Base-by-base conservation (phyloP, 2,329 filamentous ascomycete species). In the Tolypocladium paradoxum region DNA sequence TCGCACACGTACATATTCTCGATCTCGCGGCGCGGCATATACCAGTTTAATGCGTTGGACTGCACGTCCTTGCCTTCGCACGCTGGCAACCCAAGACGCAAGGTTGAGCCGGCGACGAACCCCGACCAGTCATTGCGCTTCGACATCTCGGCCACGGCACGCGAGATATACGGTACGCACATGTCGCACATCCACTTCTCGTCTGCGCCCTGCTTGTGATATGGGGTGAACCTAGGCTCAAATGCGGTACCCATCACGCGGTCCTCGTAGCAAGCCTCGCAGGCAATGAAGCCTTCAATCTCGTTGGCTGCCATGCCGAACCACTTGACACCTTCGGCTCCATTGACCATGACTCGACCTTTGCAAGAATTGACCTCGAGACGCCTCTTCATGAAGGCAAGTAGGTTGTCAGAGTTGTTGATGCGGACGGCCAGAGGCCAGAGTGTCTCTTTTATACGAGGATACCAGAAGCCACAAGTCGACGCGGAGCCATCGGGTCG, bases 181-280 rank as follows among this genome's bases (percentile, higher is more conserved):
- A 66, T 22, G 37, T 70, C 64, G 24, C 69, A 71, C 4, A 56
- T 54, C 70, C 71, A 73, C 5, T 60, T 58, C 6, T 65, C 64
- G 0, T 59, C 50, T 0, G 57, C 55, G 0, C 55, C 57, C 53
- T 71, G 70, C 0, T 59, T 20, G 0, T 51, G 43, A 43, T 57
- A 56, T 0, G 57, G 59, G 0, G 57, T 57, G n/a, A 73, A 72
- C 1, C 54, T 58, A 4, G 55, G 18, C 9, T 67, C 66, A 18
- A 71, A 68, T 0, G 59, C 12, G 0, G 61, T 65, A 0, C 60
- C 64, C 1, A 53, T 58, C 3, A 72, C 54, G 0, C 54, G 49
- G 40, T 73, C 68, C 14, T 69, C 62, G 53, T 67, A 68, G 49
- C 71, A 73, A 4, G 71, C 65, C 33, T 72, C 64, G 33, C 71